Base-by-base conservation (phyloP, 176 grass and related monocot species). In the Oryza officinalis region DNA sequence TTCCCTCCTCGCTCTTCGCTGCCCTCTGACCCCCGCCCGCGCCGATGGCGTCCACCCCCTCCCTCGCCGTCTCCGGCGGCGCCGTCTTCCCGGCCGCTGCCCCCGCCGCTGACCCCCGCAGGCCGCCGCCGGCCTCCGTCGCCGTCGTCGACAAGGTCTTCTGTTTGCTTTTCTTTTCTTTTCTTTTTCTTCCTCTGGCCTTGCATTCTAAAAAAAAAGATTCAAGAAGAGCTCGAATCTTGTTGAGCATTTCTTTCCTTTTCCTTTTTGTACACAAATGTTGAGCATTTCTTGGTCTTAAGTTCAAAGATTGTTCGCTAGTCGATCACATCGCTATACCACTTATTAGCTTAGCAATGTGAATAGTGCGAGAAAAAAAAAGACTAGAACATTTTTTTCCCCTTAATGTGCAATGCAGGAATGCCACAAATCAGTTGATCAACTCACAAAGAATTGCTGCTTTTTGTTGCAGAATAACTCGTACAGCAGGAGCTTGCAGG, bases 61-160 rank as follows among this genome's bases (percentile, higher is more conserved):
- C 72, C 65, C 52, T 89, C 45, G 66, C 78, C 57, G 78, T 89
- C 67, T 73, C 86, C 31, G 66, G 40, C 73, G 78, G 41, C 5
- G n/a, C 69, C 25, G 45, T 38, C 28, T 52, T 67, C 43, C 83
- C 54, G 26, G 5, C 33, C 5, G 31, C 43, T 1, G 65, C 10
- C 18, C 54, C 8, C n/a, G 30, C 65, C 17, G 69, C 63, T 6
- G 69, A 67, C 27, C 3, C 46, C 45, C 10, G 67, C 67, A 82
- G 80, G 79, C 52, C n/a, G 8, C 73, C 2, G 35, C 79, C 67
- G 7, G 77, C 45, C 79, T 90, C 67, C 11, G 37, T 86, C 27
- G 41, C 60, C 84, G 50, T 86, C 17, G 71, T 9, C 10, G 74
- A 90, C 6, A 90, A 83, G 88, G 88, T 90, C 41, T 13, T 90